A percentile compares a stretch with the other conserved stretches of the same genome.
Evolutionary conservation across 331 rosid species (phyloP).

Genomic region (Stylosanthes scabra): DNA sequence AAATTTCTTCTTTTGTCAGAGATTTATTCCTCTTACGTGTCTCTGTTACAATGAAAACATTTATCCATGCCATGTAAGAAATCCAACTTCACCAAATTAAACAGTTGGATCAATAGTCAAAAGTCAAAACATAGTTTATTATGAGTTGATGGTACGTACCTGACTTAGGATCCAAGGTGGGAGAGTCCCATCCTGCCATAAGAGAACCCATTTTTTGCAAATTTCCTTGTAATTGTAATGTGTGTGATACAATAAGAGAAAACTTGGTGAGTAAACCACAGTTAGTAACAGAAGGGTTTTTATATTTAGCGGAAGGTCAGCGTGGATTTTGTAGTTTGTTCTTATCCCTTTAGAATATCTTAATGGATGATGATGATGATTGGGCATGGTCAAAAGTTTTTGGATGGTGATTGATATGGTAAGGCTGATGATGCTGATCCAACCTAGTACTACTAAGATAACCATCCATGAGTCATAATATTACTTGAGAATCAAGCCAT

Average conservation of each 20-base stretch:
- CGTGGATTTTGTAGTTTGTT: neutral
- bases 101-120: no score
- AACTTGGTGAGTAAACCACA: neutral
- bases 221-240: neutral
- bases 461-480: neutral
- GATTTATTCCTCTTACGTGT: slow-evolving; percentile 54
- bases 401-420: neutral
- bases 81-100: no score
- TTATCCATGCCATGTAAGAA: no score
- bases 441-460: neutral
- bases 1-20: slow-evolving; percentile 67
- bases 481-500: neutral
- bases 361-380: neutral
- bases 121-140: no score
- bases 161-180: slow-evolving; percentile 44
- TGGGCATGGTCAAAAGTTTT: neutral
- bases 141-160: slow-evolving; percentile 54
- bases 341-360: slow-evolving; percentile 22
- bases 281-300: neutral
- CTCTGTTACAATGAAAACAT: slow-evolving; percentile 16
- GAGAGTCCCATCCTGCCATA: slow-evolving; percentile 80
- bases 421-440: slow-evolving; percentile 13
- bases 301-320: neutral
- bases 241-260: neutral
- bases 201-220: slow-evolving; percentile 73